Conservation (phyloP, 495 filamentous ascomycete species). For the Penicillium cinerascens region DNA sequence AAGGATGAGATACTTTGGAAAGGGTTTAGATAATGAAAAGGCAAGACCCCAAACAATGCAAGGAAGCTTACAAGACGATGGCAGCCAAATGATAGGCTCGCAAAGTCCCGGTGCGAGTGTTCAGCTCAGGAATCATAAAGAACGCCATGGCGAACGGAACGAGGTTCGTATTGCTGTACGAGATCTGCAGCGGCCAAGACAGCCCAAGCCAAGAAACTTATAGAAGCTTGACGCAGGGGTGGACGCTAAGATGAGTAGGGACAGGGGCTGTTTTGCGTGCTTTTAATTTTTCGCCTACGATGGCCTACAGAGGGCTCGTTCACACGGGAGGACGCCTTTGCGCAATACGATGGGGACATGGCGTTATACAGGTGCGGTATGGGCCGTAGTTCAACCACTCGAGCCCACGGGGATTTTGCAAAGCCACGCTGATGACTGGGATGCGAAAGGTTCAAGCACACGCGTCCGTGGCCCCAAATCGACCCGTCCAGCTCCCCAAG, state of each 20-base stretch:
- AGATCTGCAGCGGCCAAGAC: conserved; percentile 7
- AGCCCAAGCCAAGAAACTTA: conserved; percentile 4
- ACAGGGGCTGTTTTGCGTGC: conserved; percentile 19
- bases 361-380: not conserved
- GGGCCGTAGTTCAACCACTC: not conserved
- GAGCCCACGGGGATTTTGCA: not conserved
- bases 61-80: conserved; percentile 20
- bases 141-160: conserved; percentile 15
- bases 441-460: conserved; percentile 1
- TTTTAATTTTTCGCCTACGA: conserved; percentile 3
- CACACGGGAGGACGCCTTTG: conserved; percentile 12
- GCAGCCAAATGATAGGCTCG: conserved; percentile 26
- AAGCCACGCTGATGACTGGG: not conserved
- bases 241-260: conserved; percentile 5
- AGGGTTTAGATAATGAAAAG: not conserved
- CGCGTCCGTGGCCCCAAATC: not conserved
- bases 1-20: conserved; percentile 24
- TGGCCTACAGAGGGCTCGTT: conserved; percentile 5
- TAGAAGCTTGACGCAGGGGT: conserved; percentile 5
- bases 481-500: not conserved
- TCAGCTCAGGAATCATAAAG: conserved; percentile 19
- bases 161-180: not conserved
- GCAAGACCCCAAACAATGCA: not conserved
- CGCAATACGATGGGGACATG: conserved; percentile 10
- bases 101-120: conserved; percentile 20